phyloP scores from a whole-genome alignment of 331 rosid species.

The Spiraea crenata region DNA sequence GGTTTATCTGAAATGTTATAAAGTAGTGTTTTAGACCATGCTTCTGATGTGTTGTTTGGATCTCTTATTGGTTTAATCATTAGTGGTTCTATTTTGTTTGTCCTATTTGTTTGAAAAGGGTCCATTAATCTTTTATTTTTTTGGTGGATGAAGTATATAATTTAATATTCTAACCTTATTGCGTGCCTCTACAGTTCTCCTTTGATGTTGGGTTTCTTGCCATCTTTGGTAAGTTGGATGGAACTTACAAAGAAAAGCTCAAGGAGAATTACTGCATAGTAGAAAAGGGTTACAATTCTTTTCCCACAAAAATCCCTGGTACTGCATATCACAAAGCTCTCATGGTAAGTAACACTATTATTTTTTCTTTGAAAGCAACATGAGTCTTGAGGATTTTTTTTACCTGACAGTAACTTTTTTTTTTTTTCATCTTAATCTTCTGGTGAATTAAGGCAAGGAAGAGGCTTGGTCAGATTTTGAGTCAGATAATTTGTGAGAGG shows the following conservation, averaged over 20 bases:
- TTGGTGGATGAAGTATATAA: conserved; percentile 14
- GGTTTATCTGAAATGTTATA: not conserved
- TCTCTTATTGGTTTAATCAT: not conserved
- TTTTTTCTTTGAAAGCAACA: not conserved
- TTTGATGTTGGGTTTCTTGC: conserved; percentile 74
- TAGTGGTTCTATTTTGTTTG: not conserved
- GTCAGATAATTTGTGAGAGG: conserved; percentile 59
- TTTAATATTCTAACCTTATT: not conserved
- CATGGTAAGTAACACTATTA: conserved; percentile 42
- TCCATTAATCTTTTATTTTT: conserved; percentile 18
- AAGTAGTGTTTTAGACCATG: not conserved
- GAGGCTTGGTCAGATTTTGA: conserved; percentile 59
- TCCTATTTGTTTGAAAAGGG: conserved; percentile 4
- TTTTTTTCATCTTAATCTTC: not conserved
- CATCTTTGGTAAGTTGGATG: conserved; percentile 61
- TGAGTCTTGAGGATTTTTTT: not conserved
- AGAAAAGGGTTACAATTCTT: conserved; percentile 86
- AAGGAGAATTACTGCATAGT: conserved; percentile 64
- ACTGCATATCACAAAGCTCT: conserved; percentile 75
- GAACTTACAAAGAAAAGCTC: conserved; percentile 45
- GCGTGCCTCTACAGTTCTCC: conserved; percentile 50
- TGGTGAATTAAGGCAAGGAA: conserved; percentile 60
- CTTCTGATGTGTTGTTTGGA: not conserved
- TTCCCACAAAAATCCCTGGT: conserved; percentile 65
- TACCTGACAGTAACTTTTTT: conserved; percentile 16